Base-by-base conservation (phyloP, 2,329 filamentous ascomycete species). In the Colletotrichum musae region DNA sequence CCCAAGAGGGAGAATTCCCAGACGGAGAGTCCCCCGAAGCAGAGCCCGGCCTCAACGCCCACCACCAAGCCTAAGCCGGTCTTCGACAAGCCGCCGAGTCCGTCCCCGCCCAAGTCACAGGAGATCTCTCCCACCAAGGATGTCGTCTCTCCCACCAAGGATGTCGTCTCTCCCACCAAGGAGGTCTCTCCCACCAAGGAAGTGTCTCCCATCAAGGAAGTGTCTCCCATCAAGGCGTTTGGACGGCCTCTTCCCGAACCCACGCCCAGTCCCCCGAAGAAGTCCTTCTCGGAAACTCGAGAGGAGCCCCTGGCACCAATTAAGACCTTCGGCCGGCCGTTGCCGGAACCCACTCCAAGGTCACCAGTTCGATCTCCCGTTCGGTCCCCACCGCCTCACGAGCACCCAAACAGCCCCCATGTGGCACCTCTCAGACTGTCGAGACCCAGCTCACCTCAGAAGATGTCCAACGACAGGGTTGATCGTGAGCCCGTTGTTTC, bases 401-500 rank as follows among this genome's bases (percentile, higher is more conserved):
- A 70, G 28, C 58, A 59, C 32, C 32, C 32, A 10, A 9, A 36
- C 50, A 71, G 47, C 58, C 73, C 52, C 65, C 73, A 15, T 76
- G 59, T 79, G 70, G 75, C 75, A 58, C 83, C 85, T 2, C 73
- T 78, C 13, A 84, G 83, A 72, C 67, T 79, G 45, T 77, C 77
- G 7, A 75, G 78, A 24, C 74, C 79, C 18, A 73, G 75, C n/a
- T 74, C 79, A 5, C 58, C 72, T 7, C 77, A 75, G 66, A 78
- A 75, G 70, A 43, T 43, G 16, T 69, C 73, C 9, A 71, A 56
- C 26, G 74, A 77, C 28, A 75, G 73, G 53, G 59, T 71, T 39
- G 71, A 77, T 13, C 70, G 75, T 39, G 80, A 80, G 52, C 74
- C 78, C n/a, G 73, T 80, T n/a, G 75, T 80, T 1, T 78, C 81